Evolutionary conservation across 2,329 filamentous ascomycete genomes (phyloP), one percentile per base, ranked within the genome.

Genomic region (Neopestalotiopsis sp.): DNA sequence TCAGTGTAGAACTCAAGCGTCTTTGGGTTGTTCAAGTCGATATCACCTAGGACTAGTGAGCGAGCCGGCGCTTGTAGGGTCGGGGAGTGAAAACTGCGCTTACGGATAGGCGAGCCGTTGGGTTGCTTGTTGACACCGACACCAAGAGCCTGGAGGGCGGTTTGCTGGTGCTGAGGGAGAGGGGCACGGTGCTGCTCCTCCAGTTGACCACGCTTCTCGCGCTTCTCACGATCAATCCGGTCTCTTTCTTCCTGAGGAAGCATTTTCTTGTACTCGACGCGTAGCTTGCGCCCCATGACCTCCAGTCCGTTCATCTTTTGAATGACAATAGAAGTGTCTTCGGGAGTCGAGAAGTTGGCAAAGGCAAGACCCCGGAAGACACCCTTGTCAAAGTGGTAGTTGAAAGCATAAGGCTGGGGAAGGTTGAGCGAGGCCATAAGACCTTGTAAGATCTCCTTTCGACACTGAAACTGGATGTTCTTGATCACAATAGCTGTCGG

Each of bases 221-320:
- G 89, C 89, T 98, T 99, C 82, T 98, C 96, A 5, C 96, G 89
- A 81, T 99, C 96, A 74, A 99, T 98, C 56, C 96, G 90, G 81
- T 99, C 96, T 66, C 96, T 90, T 81, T 98, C 96, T 40, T 95
- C 94, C 72, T 97, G 89, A 0, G 96, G 96, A 4, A 99, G 88
- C 96, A 99, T 98, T 84, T 98, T 98, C 87, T 99, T 99, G 84
- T 98, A 99, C 81, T 99, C 96, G 32, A 99, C 96, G 63, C 96
- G 89, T 73, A 99, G 84, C 83, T 98, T 98, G 70, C 96, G 89
- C 60, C 96, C 96, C 78, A 97, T 94, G 9, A 99, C 89, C 77
- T 98, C 96, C 80, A 98, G 92, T 75, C 97, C 94, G 78, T 99
- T 99, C 87, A 99, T 92, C 66, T 92, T 88, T 69, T 97, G 92